phyloP scores from a whole-genome alignment of 352 stramenopile genomes.

The Saprolegnia diclina region DNA sequence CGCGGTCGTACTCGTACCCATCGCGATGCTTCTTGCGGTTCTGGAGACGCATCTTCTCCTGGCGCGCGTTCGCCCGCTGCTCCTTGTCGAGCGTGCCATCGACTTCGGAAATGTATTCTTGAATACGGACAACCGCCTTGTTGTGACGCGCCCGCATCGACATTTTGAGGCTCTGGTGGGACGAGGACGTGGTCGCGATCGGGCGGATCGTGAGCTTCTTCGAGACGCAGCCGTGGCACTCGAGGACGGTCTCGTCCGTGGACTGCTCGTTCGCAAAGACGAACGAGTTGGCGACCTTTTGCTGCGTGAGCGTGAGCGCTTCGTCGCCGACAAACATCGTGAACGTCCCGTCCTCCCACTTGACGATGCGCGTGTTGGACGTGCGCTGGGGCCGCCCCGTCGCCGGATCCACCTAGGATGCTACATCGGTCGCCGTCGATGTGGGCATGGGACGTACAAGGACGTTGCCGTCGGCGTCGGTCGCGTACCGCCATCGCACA shows the following conservation, averaged over 20 bases:
- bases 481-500: constrained; percentile 60
- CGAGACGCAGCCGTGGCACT: constrained; percentile 72
- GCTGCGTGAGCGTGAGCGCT: constrained; percentile 67
- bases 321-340: constrained; percentile 84
- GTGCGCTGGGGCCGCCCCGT: constrained; percentile 57
- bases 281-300: constrained; percentile 85
- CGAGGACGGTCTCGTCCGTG: constrained; percentile 71
- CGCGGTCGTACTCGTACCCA: constrained; percentile 71
- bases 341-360: constrained; percentile 81
- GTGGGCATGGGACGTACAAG: neutral
- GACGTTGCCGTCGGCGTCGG: constrained; percentile 3
- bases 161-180: constrained; percentile 84
- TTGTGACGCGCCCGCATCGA: constrained; percentile 86
- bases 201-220: constrained; percentile 85
- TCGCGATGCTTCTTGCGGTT: constrained; percentile 83
- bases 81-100: constrained; percentile 78
- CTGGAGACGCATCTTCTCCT: constrained; percentile 75
- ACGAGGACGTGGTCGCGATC: constrained; percentile 76
- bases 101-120: constrained; percentile 81
- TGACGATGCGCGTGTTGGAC: constrained; percentile 76
- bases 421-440: constrained; percentile 1
- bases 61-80: constrained; percentile 78
- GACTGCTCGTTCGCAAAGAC: constrained; percentile 65
- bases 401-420: constrained; percentile 53
- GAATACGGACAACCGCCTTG: constrained; percentile 81